phyloP scores from a whole-genome alignment of 2,329 filamentous ascomycete species.

The Penicillium sp. region DNA sequence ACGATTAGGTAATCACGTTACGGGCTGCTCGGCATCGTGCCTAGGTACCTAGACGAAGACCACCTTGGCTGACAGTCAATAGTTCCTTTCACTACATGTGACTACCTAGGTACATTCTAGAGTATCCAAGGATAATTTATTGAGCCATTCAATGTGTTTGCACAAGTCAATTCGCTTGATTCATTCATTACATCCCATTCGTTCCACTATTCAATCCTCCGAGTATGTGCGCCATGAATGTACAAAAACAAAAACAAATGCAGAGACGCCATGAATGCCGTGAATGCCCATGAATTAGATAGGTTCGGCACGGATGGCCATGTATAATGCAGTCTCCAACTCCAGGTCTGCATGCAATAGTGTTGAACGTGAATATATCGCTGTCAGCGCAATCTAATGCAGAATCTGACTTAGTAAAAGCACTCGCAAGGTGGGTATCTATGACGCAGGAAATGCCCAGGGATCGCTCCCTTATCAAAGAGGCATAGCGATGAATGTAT shows the following conservation, averaged over 20 bases:
- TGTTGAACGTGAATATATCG: slow-evolving; percentile 22
- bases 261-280: slow-evolving; percentile 11
- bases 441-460: slow-evolving; percentile 3
- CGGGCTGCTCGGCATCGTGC: too few species aligned
- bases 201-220: neutral
- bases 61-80: neutral
- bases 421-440: slow-evolving; percentile 13
- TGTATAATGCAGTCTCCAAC: slow-evolving; percentile 17
- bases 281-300: slow-evolving; percentile 6
- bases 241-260: neutral
- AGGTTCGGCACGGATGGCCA: slow-evolving; percentile 1
- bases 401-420: slow-evolving; percentile 10
- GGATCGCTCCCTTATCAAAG: neutral
- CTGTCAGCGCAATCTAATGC: slow-evolving; percentile 13
- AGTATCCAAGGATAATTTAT: too few species aligned
- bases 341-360: slow-evolving; percentile 20
- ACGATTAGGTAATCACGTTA: slow-evolving; percentile 12
- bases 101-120: neutral
- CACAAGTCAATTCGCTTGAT: neutral
- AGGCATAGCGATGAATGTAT: slow-evolving; percentile 4
- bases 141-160: neutral
- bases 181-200: slow-evolving; percentile 1
- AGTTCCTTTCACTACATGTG: neutral
- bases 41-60: too few species aligned
- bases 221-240: slow-evolving; percentile 8